Conservation (phyloP, 2,329 filamentous ascomycete species). For the Aspergillus sojae region DNA sequence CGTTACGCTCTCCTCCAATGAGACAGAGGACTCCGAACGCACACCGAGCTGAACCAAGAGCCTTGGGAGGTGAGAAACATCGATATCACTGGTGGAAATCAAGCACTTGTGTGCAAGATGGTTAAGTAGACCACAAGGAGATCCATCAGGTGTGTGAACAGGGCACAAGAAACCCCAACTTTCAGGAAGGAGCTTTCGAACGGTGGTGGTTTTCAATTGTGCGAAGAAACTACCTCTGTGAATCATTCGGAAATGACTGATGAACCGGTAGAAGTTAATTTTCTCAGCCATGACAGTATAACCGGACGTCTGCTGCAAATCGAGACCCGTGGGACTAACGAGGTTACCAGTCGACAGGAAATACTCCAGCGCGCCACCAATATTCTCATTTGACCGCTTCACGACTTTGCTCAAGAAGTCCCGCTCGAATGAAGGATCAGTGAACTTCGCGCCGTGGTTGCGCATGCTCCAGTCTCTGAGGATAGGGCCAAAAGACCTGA, state of each 20-base stretch:
- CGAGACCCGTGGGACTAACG: slow-evolving; percentile 84
- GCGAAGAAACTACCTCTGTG: slow-evolving; percentile 99
- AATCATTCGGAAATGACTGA: slow-evolving; percentile 98
- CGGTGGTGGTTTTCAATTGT: slow-evolving; percentile 93
- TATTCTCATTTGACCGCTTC: slow-evolving; percentile 79
- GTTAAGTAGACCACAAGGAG: slow-evolving; percentile 91
- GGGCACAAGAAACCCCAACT: slow-evolving; percentile 98
- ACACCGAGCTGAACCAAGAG: slow-evolving; percentile 80
- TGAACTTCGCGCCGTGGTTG: slow-evolving; percentile 63
- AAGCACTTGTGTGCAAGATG: slow-evolving; percentile 95
- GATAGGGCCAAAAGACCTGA: slow-evolving; percentile 63
- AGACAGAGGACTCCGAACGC: slow-evolving; percentile 72
- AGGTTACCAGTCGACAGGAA: slow-evolving; percentile 96
- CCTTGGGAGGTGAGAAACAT: slow-evolving; percentile 73
- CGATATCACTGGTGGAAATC: slow-evolving; percentile 74
- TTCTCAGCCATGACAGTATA: slow-evolving; percentile 98
- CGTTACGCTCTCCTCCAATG: slow-evolving; percentile 79
- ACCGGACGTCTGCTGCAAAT: slow-evolving; percentile 90
- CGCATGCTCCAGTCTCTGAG: slow-evolving; percentile 58
- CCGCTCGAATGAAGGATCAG: slow-evolving; percentile 73
- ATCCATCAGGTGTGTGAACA: slow-evolving; percentile 94
- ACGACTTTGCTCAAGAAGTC: slow-evolving; percentile 81
- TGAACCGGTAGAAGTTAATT: slow-evolving; percentile 98
- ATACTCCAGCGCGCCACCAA: slow-evolving; percentile 86
- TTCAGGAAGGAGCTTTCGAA: slow-evolving; percentile 91